A percentile compares a stretch with the other conserved stretches of the same genome.
These are phyloP conservation scores for Haplosporangium sp. DNA, from an alignment of 371 early-diverging fungal genomes.

Conservation along the genomic window DNA sequence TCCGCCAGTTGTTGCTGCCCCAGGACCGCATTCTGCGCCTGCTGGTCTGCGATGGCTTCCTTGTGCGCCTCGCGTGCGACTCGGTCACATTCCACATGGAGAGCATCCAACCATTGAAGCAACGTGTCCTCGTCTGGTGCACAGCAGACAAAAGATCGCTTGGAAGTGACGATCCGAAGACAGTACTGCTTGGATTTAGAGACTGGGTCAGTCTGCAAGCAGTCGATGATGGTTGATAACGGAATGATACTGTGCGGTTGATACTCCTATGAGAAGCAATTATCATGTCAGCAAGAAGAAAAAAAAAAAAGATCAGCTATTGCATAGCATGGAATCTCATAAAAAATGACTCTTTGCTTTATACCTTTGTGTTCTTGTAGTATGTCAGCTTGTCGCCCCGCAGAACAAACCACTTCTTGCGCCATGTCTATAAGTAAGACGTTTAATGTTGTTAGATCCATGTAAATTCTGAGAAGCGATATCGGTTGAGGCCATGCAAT, in stretches of 20 bases:
- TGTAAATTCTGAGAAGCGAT: too few relatives aligned
- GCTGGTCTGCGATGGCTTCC: slow-evolving; percentile 18
- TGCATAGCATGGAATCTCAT: too few relatives aligned
- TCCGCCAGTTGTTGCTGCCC: neutral
- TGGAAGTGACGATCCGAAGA: slow-evolving; percentile 81
- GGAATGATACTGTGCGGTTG: slow-evolving; percentile 79
- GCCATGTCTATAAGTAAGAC: slow-evolving; percentile 67
- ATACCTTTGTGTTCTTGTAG: slow-evolving; percentile 73
- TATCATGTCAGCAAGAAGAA: neutral
- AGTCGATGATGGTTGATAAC: slow-evolving; percentile 75
- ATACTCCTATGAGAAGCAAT: slow-evolving; percentile 68
- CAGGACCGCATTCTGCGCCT: neutral
- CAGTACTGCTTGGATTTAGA: slow-evolving; percentile 70
- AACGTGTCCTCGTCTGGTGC: slow-evolving; percentile 70
- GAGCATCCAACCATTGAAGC: slow-evolving; percentile 74
- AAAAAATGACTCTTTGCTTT: neutral
- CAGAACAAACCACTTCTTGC: slow-evolving; percentile 88
- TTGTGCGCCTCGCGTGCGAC: slow-evolving; percentile 37
- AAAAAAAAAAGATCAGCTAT: neutral
- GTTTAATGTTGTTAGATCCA: neutral
- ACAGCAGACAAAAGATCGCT: slow-evolving; percentile 78
- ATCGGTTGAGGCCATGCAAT: too few relatives aligned
- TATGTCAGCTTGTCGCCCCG: slow-evolving; percentile 77
- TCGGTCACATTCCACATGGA: slow-evolving; percentile 60
- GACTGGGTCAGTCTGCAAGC: slow-evolving; percentile 78